These are phyloP conservation scores for Diaporthe longicolla DNA, from an alignment of 2,329 filamentous ascomycete species.

Conservation along the genomic window DNA sequence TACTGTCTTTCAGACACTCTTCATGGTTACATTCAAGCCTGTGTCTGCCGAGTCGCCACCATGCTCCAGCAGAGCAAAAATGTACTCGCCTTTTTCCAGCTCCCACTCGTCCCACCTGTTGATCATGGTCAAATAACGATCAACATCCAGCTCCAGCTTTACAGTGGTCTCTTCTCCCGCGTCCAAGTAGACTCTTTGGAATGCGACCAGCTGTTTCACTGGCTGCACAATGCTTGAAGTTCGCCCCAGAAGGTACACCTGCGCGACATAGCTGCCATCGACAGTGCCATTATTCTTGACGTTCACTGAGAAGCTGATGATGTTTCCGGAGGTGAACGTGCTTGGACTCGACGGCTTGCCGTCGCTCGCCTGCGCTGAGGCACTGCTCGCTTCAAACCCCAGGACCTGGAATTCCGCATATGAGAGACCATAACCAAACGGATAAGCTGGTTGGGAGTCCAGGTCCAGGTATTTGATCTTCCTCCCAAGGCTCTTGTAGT, in stretches of 20 bases:
- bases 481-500: slow-evolving; percentile 51
- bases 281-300: slow-evolving; percentile 53
- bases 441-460: slow-evolving; percentile 50
- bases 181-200: slow-evolving; percentile 55
- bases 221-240: slow-evolving; percentile 58
- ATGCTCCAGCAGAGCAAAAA: slow-evolving; percentile 58
- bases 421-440: slow-evolving; percentile 54
- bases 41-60: slow-evolving; percentile 54
- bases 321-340: slow-evolving; percentile 44
- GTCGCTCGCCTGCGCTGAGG: neutral
- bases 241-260: slow-evolving; percentile 58
- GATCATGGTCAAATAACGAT: slow-evolving; percentile 58
- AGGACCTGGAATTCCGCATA: slow-evolving; percentile 51
- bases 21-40: slow-evolving; percentile 56
- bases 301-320: slow-evolving; percentile 53
- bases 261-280: slow-evolving; percentile 56
- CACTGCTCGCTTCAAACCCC: slow-evolving; percentile 45
- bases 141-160: slow-evolving; percentile 55
- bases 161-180: slow-evolving; percentile 51
- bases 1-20: slow-evolving; percentile 47
- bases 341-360: too few relatives aligned
- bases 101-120: slow-evolving; percentile 59
- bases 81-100: slow-evolving; percentile 59
- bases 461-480: slow-evolving; percentile 50
- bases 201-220: slow-evolving; percentile 59